A percentile compares a stretch with the other conserved stretches of the same genome.
Evolutionary conservation across 495 filamentous ascomycete genomes (phyloP).

Genomic region (Neurospora sp.): DNA sequence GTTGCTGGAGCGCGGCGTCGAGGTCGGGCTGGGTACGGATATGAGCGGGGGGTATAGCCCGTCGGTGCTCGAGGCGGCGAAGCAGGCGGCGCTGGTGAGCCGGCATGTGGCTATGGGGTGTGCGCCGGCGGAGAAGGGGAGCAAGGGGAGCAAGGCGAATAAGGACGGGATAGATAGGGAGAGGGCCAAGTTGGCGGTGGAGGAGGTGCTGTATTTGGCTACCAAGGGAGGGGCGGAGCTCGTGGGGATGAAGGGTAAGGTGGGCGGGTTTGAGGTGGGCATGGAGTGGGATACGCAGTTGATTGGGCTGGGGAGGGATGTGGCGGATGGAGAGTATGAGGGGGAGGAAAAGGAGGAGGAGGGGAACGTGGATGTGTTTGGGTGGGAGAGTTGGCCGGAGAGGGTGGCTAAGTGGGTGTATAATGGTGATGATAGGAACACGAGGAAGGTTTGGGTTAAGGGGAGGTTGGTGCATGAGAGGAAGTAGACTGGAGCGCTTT

Average conservation of each 20-base stretch:
- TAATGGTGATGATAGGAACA: slow-evolving; percentile 79
- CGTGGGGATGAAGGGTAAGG: slow-evolving; percentile 53
- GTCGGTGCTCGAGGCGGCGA: slow-evolving; percentile 65
- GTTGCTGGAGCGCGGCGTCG: slow-evolving; percentile 63
- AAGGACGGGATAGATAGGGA: slow-evolving; percentile 21
- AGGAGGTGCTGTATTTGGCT: slow-evolving; percentile 80
- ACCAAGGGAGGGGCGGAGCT: slow-evolving; percentile 73
- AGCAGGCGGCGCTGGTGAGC: slow-evolving; percentile 68
- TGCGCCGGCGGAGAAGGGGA: not conserved
- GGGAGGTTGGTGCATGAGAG: slow-evolving; percentile 65
- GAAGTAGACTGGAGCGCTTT: slow-evolving; percentile 1
- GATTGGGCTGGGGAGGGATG: slow-evolving; percentile 46
- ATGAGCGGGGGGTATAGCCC: slow-evolving; percentile 76
- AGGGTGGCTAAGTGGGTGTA: slow-evolving; percentile 82
- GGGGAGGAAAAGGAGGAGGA: slow-evolving; percentile 19
- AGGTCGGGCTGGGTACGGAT: slow-evolving; percentile 81
- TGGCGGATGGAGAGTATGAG: slow-evolving; percentile 20
- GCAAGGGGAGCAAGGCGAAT: not conserved
- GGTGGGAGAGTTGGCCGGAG: slow-evolving; percentile 72
- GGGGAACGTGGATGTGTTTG: slow-evolving; percentile 70
- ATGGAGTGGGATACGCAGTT: slow-evolving; percentile 87
- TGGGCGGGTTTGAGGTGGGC: slow-evolving; percentile 75
- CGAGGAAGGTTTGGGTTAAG: slow-evolving; percentile 67
- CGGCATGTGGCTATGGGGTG: slow-evolving; percentile 49
- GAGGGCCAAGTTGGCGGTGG: slow-evolving; percentile 55